Percentiles rank a stretch among this genome's conserved stretches.
Evolutionary conservation across 2,329 filamentous ascomycete genomes (phyloP).

Genomic region (Colletotrichum tropicicola): DNA sequence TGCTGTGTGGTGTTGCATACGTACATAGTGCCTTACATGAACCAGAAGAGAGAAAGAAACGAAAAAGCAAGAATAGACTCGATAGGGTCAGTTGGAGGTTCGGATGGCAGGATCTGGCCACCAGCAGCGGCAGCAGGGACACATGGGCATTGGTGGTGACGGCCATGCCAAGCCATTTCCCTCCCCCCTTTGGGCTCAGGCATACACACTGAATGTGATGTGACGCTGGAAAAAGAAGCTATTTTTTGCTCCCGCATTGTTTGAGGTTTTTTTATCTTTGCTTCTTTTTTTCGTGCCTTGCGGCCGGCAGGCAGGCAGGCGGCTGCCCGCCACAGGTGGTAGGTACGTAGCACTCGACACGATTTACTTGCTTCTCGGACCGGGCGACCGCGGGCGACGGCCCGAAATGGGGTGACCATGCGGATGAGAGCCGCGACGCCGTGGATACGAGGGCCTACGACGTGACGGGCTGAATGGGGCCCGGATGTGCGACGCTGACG

Average conservation of each 20-base stretch:
- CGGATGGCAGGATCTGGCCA: background rate
- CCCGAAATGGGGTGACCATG: background rate
- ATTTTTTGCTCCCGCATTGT: too few relatives aligned
- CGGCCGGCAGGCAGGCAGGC: background rate
- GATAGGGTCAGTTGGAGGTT: background rate
- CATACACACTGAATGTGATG: too few relatives aligned
- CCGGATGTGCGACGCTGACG: background rate
- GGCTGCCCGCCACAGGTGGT: background rate
- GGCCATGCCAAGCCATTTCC: too few relatives aligned
- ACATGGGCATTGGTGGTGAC: too few relatives aligned
- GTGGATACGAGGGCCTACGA: background rate
- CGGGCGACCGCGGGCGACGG: background rate
- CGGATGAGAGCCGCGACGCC: background rate
- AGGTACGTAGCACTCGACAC: too few relatives aligned
- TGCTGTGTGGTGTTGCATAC: too few relatives aligned
- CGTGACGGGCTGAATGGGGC: too few relatives aligned
- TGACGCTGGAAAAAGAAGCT: too few relatives aligned
- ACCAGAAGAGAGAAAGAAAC: background rate
- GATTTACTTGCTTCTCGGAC: background rate
- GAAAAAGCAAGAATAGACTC: background rate
- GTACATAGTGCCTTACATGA: too few relatives aligned
- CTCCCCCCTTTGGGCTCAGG: too few relatives aligned
- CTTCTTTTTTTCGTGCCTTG: background rate
- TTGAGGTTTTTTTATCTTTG: too few relatives aligned
- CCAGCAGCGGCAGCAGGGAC: too few relatives aligned